Evolutionary conservation across 257 asterid species (phyloP).

Genomic region (Solanum boliviense): DNA sequence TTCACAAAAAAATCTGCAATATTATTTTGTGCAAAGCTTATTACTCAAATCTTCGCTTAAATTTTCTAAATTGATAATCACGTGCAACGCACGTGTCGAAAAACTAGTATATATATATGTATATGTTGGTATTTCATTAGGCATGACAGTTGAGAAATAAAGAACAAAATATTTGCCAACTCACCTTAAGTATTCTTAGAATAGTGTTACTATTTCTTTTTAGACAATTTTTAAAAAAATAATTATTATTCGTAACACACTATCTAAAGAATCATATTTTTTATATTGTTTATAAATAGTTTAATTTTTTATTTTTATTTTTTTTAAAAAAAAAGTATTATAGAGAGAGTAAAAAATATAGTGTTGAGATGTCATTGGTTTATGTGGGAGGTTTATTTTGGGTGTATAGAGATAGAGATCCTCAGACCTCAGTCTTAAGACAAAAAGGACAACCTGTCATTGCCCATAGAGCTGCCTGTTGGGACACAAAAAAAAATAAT

Average conservation of each 20-base stretch:
- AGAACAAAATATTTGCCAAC: background rate
- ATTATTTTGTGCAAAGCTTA: no score
- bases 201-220: background rate
- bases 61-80: no score
- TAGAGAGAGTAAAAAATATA: background rate
- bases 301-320: no score
- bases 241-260: background rate
- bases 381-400: constrained; percentile 24
- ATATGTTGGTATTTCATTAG: background rate
- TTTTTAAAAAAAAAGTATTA: background rate
- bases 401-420: constrained; percentile 6
- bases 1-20: no score
- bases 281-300: no score
- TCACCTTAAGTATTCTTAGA: background rate
- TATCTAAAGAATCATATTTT: no score
- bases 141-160: background rate
- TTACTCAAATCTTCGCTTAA: no score
- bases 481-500: background rate
- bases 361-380: constrained; percentile 40
- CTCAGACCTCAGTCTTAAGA: background rate
- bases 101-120: no score
- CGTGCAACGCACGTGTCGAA: no score
- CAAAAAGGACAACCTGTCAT: constrained; percentile 44
- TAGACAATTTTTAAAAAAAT: background rate
- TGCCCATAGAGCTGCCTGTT: constrained; percentile 6